Percentiles rank a stretch among this genome's conserved stretches.
These are phyloP conservation scores for Lactarius akahatsu DNA, from an alignment of 768 basidiomycete species.

Conservation along the genomic window DNA sequence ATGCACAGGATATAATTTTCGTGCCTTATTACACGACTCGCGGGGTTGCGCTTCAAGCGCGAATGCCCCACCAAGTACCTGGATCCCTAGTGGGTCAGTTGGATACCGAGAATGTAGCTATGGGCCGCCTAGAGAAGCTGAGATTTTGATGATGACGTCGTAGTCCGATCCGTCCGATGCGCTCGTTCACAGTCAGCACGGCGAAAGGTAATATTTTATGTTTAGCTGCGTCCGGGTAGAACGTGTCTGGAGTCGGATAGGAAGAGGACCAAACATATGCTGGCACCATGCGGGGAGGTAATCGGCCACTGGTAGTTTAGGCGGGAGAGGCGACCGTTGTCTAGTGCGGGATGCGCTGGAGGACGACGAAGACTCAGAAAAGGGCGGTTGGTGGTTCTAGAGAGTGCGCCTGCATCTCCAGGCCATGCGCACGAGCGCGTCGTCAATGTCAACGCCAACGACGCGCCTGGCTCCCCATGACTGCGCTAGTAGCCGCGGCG, in stretches of 20 bases:
- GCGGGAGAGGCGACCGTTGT: constrained; percentile 12
- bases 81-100: constrained; percentile 75
- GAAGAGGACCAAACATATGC: constrained; percentile 72
- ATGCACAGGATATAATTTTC: constrained; percentile 58
- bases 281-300: constrained; percentile 80
- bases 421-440: constrained; percentile 66
- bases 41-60: constrained; percentile 84
- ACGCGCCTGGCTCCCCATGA: constrained; percentile 60
- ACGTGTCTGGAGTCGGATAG: constrained; percentile 47
- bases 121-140: not conserved
- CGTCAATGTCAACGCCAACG: constrained; percentile 84
- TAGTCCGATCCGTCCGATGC: constrained; percentile 61
- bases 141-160: constrained; percentile 51
- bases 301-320: constrained; percentile 32
- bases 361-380: constrained; percentile 19
- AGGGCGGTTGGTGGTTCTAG: constrained; percentile 66
- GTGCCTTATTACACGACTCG: constrained; percentile 80
- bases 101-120: constrained; percentile 60
- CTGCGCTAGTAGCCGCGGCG: constrained; percentile 52
- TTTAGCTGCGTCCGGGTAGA: constrained; percentile 30
- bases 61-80: constrained; percentile 63
- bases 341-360: constrained; percentile 16
- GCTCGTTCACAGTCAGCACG: constrained; percentile 65
- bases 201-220: constrained; percentile 60
- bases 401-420: constrained; percentile 68